Base-by-base conservation (phyloP, 306 rosid species). In the Prunus armeniaca region DNA sequence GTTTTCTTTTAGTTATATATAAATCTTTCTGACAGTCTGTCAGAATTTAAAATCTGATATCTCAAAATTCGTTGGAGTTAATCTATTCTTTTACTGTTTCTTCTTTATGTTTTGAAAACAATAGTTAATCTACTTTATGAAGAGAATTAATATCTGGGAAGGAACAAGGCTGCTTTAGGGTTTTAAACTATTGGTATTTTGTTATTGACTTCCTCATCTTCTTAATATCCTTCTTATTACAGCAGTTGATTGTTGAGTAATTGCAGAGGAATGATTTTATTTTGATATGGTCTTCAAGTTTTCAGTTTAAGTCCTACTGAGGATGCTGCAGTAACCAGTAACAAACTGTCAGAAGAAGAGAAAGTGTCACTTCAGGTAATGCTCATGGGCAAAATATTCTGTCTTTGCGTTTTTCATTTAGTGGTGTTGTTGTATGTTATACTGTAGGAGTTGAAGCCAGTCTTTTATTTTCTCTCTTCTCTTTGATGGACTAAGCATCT, bases 331-430 rank as follows among this genome's bases (percentile, higher is more conserved):
- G 76, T 84, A 75, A 89, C 87, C 73, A 79, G 43, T 71, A 85
- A 80, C 75, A 87, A 89, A 80, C 82, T 90, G 79, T 86, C 98
- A 0, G 84, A 87, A 77, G 88, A 90, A 83, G 97, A 89, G 70
- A 89, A 90, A 81, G 83, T 81, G 69, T 73, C 68, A 67, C 95
- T 94, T 85, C 87, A 90, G 96, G 98, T 94, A 79, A 73, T 63
- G 81, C 78, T 87, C 82, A 58, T 38, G 32, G 24, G 50, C 1
- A 20, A 15, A 22, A 20, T 45, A 7, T 56, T 12, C 11, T 17
- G 2, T 49, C 19, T 13, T 65, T 38, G 43, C 43, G 2, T 67
- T 54, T 12, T 7, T 49, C 54, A 27, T 66, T 32, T 19, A 19
- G 19, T 52, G 54, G 54, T 49, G 6, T 14, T 49, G 54, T 49